Evolutionary conservation across 129 eudicot species (phyloP), one percentile per base, ranked within the genome.

Genomic region (Centella asiatica): DNA sequence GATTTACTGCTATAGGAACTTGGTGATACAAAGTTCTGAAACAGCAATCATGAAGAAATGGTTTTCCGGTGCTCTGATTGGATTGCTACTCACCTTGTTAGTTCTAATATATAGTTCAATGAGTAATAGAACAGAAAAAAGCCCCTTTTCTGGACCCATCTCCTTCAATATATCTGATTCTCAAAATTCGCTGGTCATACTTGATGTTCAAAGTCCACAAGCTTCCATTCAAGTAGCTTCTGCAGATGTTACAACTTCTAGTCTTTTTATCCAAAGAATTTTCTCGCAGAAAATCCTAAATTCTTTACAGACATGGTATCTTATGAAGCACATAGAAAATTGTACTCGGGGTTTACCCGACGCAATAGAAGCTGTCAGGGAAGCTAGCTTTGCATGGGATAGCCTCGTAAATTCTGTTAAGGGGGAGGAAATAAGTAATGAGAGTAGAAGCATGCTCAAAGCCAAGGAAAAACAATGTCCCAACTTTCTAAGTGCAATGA

Each of bases 351-450:
- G 64, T 57, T 44, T 69, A 14, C 66, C 64, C 25, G 58, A 69
- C 46, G 73, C 59, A 28, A 31, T 57, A 1, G 73, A 69, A 29
- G 73, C 73, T 34, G 46, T 57, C 29, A 69, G 57, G 23, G 73
- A 69, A 57, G 73, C 73, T 57, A 59, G 36, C 40, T 20, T 28
- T 69, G 73, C 64, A 2, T 69, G 73, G 73, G 63, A 44, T 22
- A 58, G 1, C 52, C 66, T 69, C 17, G n/a, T 57, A 9, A 45
- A 57, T 58, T 44, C 48, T 12, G 9, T 24, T 17, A 65, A 68
- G 50, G 22, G 8, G 12, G 66, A 59, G 54, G 60, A 50, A 23
- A 57, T 12, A 10, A 15, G 51, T 31, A 32, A 36, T 44, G 44
- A 11, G 29, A 60, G 48, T 57, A 34, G 23, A 34, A 58, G 34